These are phyloP conservation scores for Pythium phragmitis DNA, from an alignment of 352 stramenopile species.

Conservation along the genomic window DNA sequence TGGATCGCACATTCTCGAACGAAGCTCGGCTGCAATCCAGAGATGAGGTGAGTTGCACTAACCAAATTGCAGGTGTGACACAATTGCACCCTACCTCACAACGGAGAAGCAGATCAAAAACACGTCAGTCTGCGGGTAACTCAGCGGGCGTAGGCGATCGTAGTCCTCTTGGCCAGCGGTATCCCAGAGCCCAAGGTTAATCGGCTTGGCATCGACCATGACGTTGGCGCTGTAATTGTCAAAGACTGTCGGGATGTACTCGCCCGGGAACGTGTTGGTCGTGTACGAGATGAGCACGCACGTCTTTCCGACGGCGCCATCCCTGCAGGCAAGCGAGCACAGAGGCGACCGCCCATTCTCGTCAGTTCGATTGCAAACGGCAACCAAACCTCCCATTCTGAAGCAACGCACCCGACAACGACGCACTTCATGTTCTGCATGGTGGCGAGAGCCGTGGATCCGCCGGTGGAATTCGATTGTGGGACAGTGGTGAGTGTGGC, in stretches of 20 bases:
- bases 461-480: constrained; percentile 20
- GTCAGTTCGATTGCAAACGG: background rate
- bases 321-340: constrained; percentile 40
- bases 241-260: constrained; percentile 97
- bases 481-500: background rate
- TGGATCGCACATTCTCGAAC: constrained; percentile 96
- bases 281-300: constrained; percentile 97
- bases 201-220: constrained; percentile 92
- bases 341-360: background rate
- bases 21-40: constrained; percentile 64
- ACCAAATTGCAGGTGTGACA: background rate
- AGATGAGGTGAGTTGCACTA: background rate
- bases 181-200: constrained; percentile 97
- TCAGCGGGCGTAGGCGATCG: constrained; percentile 93
- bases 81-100: constrained; percentile 51
- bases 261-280: constrained; percentile 95
- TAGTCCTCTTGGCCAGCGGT: constrained; percentile 97
- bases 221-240: constrained; percentile 94
- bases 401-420: constrained; percentile 70
- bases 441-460: constrained; percentile 16
- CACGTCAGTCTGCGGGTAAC: constrained; percentile 95
- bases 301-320: constrained; percentile 96
- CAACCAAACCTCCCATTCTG: background rate
- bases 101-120: constrained; percentile 97
- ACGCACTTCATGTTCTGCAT: constrained; percentile 98